A percentile compares a stretch with the other conserved stretches of the same genome.
Evolutionary conservation across 2,329 filamentous ascomycete genomes (phyloP).

Genomic region (Apiospora sp.): DNA sequence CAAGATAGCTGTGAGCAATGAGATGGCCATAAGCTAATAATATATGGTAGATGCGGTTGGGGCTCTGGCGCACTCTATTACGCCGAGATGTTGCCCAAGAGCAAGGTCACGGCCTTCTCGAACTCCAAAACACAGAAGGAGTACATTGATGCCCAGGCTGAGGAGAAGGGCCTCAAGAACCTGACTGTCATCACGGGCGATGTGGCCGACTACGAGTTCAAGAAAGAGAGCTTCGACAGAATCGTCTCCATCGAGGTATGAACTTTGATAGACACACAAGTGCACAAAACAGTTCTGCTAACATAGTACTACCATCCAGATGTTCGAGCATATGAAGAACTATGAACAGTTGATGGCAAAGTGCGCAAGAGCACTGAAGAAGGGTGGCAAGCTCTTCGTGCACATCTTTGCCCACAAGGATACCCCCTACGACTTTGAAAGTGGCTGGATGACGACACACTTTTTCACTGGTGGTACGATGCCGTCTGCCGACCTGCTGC

Average conservation of each 20-base stretch:
- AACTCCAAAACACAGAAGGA: constrained; percentile 74
- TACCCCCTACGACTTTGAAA: constrained; percentile 74
- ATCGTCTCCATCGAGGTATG: constrained; percentile 69
- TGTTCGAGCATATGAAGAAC: constrained; percentile 83
- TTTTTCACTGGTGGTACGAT: constrained; percentile 80
- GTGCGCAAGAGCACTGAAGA: constrained; percentile 64
- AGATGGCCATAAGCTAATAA: neutral
- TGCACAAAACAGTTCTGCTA: constrained; percentile 11
- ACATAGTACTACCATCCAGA: constrained; percentile 44
- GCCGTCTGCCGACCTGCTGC: constrained; percentile 70
- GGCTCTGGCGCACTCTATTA: constrained; percentile 71
- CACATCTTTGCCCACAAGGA: constrained; percentile 72
- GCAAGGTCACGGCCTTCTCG: constrained; percentile 71
- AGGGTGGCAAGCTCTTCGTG: constrained; percentile 72
- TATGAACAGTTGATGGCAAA: constrained; percentile 73
- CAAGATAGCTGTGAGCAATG: neutral
- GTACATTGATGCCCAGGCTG: constrained; percentile 68
- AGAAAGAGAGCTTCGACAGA: constrained; percentile 64
- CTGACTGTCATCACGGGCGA: constrained; percentile 72
- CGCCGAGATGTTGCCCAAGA: constrained; percentile 69
- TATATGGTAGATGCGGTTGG: constrained; percentile 67
- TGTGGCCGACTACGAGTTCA: constrained; percentile 71
- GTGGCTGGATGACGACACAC: constrained; percentile 77
- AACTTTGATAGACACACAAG: neutral
- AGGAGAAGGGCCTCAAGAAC: constrained; percentile 64